Evolutionary conservation across 306 rosid genomes (phyloP).

Genomic region (Mimosa bimucronata): DNA sequence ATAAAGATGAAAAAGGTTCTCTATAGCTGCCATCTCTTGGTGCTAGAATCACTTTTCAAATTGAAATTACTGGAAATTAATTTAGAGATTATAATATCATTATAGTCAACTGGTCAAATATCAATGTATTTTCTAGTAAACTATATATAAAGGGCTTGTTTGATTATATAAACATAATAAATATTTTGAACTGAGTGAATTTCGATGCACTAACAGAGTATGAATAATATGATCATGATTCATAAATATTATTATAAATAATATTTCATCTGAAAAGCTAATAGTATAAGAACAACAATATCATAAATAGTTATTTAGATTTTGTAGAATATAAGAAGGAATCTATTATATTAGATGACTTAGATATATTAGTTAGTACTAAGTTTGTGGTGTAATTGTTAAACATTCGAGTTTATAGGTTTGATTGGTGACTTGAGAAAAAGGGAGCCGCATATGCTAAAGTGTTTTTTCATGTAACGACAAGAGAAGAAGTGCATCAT

Average conservation of each 20-base stretch:
- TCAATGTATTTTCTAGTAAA: no score
- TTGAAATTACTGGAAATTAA: neutral
- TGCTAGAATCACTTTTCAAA: slow-evolving; percentile 24
- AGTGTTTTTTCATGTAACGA: slow-evolving; percentile 38
- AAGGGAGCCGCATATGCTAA: slow-evolving; percentile 21
- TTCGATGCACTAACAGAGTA: neutral
- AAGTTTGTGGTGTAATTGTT: neutral
- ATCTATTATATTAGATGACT: neutral
- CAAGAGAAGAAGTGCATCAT: slow-evolving; percentile 36
- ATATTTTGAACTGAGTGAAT: neutral
- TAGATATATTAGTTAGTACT: neutral
- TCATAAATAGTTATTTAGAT: neutral
- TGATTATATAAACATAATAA: no score
- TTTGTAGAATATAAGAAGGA: neutral
- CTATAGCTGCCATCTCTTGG: neutral
- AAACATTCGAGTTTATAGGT: neutral
- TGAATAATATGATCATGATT: no score
- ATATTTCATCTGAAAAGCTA: neutral
- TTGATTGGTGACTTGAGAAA: slow-evolving; percentile 18
- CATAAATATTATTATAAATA: no score
- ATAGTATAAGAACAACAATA: neutral
- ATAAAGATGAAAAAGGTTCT: neutral
- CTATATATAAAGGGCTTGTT: neutral
- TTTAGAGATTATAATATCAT: neutral
- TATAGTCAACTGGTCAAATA: neutral